These are phyloP conservation scores for Fusarium continuum DNA, from an alignment of 2,329 filamentous ascomycete species.

Conservation along the genomic window DNA sequence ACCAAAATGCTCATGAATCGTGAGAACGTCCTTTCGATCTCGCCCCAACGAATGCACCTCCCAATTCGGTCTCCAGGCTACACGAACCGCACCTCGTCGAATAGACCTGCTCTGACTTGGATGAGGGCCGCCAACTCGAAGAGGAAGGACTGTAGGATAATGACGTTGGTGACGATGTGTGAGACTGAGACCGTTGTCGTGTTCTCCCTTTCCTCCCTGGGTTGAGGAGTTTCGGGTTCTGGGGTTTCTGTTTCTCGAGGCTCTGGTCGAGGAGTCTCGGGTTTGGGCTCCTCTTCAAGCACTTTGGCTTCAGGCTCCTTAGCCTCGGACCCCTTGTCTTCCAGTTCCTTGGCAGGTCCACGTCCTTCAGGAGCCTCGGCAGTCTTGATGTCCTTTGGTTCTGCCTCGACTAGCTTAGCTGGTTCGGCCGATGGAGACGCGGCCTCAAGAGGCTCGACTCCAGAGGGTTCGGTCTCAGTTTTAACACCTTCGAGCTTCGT, in stretches of 20 bases:
- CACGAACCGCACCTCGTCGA: slow-evolving; percentile 76
- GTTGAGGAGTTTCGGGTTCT: slow-evolving; percentile 30
- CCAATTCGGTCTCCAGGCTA: slow-evolving; percentile 22
- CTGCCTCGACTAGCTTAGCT: neutral
- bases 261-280: slow-evolving; percentile 20
- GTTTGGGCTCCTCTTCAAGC: neutral
- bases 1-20: slow-evolving; percentile 40
- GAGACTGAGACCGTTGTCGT: slow-evolving; percentile 70
- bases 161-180: slow-evolving; percentile 81
- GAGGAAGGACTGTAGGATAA: slow-evolving; percentile 82
- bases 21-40: slow-evolving; percentile 30
- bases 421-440: neutral
- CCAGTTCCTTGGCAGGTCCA: neutral
- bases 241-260: slow-evolving; percentile 11
- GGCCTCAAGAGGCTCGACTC: neutral
- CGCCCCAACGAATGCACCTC: slow-evolving; percentile 4
- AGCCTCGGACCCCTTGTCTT: neutral
- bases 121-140: slow-evolving; percentile 79
- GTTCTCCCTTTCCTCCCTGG: slow-evolving; percentile 32
- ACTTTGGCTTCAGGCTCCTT: neutral
- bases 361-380: neutral
- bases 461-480: slow-evolving; percentile 2
- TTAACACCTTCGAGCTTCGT: neutral
- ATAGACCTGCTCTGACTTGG: slow-evolving; percentile 77
- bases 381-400: neutral